Percentiles rank a stretch among this genome's conserved stretches.
Evolutionary conservation across 2,329 filamentous ascomycete species (phyloP).

Genomic region (Truncatella angustata): DNA sequence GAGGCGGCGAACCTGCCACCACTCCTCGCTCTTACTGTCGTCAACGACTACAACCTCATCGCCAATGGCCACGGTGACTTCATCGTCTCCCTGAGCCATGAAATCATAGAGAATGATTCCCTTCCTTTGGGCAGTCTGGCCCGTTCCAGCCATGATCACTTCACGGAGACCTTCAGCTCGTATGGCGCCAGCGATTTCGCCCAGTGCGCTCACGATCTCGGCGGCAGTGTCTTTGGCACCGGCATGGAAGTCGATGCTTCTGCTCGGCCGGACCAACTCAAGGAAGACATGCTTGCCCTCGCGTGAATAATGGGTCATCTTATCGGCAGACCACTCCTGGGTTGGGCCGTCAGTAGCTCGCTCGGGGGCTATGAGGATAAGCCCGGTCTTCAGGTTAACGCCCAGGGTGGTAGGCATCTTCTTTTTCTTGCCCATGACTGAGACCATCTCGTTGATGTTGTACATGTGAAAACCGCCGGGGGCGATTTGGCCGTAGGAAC

Average conservation of each 20-base stretch:
- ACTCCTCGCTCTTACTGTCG: slow-evolving; percentile 90
- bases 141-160: slow-evolving; percentile 76
- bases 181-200: slow-evolving; percentile 83
- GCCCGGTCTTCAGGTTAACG: slow-evolving; percentile 85
- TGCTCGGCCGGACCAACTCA: slow-evolving; percentile 87
- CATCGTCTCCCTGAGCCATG: slow-evolving; percentile 92
- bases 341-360: slow-evolving; percentile 78
- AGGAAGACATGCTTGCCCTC: slow-evolving; percentile 98
- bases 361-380: slow-evolving; percentile 88
- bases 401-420: slow-evolving; percentile 97
- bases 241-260: slow-evolving; percentile 94
- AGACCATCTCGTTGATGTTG: slow-evolving; percentile 96
- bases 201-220: slow-evolving; percentile 84
- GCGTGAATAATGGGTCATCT: slow-evolving; percentile 94
- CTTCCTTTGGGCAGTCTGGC: slow-evolving; percentile 68
- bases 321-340: slow-evolving; percentile 92
- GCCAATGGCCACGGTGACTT: slow-evolving; percentile 85
- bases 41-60: slow-evolving; percentile 92
- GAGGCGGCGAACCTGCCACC: slow-evolving; percentile 92
- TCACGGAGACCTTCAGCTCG: slow-evolving; percentile 82
- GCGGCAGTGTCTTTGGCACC: slow-evolving; percentile 95
- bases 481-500: slow-evolving; percentile 51
- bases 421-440: slow-evolving; percentile 94
- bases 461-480: slow-evolving; percentile 90
- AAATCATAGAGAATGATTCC: slow-evolving; percentile 93